phyloP scores from a whole-genome alignment of 2,329 filamentous ascomycete genomes.

The Thermothelomyces thermophilus region DNA sequence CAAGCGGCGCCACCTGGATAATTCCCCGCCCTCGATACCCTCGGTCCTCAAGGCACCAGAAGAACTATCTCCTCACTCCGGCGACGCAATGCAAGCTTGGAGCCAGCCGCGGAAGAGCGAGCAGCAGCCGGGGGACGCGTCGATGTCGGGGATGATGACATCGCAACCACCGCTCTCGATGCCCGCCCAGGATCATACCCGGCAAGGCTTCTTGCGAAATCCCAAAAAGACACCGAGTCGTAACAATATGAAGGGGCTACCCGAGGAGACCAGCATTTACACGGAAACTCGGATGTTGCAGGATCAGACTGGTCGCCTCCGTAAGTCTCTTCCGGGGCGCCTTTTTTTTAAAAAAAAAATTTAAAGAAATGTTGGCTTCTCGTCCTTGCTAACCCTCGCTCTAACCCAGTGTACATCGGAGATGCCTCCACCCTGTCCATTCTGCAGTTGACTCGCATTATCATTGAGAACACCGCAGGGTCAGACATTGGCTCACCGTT shows the following conservation, averaged over 20 bases:
- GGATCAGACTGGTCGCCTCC: constrained; percentile 50
- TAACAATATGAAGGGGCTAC: constrained; percentile 38
- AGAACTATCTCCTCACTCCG: constrained; percentile 12
- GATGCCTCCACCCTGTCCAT: constrained; percentile 57
- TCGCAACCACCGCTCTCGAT: constrained; percentile 14
- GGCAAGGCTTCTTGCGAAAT: constrained; percentile 25
- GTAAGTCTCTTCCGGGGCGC: constrained; percentile 34
- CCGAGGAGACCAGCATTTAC: constrained; percentile 51
- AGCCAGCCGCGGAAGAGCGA: constrained; percentile 17
- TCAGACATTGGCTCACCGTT: constrained; percentile 42
- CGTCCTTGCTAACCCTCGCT: constrained; percentile 16
- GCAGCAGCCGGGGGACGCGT: constrained; percentile 11
- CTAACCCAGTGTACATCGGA: constrained; percentile 49
- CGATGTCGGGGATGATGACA: constrained; percentile 18
- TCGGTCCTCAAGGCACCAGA: constrained; percentile 18
- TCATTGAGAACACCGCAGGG: constrained; percentile 50
- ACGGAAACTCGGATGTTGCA: constrained; percentile 52
- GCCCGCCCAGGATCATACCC: constrained; percentile 17
- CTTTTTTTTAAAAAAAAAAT: no score
- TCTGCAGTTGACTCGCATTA: constrained; percentile 53
- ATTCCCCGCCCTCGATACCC: constrained; percentile 20
- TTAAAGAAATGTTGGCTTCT: neutral
- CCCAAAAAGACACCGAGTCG: constrained; percentile 32
- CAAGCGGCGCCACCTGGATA: constrained; percentile 33
- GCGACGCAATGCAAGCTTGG: constrained; percentile 20